Evolutionary conservation across 148 eudicot species (phyloP).

Genomic region (Persicaria maculosa): DNA sequence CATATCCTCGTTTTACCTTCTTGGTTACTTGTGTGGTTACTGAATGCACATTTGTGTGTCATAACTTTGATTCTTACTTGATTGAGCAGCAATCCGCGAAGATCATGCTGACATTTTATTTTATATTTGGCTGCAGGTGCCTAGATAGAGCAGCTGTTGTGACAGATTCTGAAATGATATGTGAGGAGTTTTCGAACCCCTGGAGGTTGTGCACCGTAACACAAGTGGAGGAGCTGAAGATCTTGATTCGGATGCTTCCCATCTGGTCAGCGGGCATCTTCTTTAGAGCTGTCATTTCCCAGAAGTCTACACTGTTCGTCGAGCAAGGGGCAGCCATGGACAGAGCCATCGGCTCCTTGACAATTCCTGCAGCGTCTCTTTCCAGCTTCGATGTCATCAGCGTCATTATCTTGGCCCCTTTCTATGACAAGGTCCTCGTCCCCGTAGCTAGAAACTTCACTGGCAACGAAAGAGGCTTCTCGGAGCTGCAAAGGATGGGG

Average conservation of each 20-base stretch:
- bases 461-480: constrained; percentile 40
- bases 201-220: constrained; percentile 61
- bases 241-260: constrained; percentile 44
- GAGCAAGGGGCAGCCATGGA: constrained; percentile 56
- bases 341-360: constrained; percentile 38
- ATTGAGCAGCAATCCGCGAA: too few species aligned
- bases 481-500: constrained; percentile 51
- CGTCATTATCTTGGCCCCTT: constrained; percentile 40
- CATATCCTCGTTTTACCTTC: too few species aligned
- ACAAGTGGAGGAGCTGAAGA: constrained; percentile 60
- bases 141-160: constrained; percentile 55
- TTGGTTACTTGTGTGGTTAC: too few species aligned
- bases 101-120: background rate
- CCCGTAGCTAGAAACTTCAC: constrained; percentile 31
- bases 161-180: constrained; percentile 20
- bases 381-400: constrained; percentile 38
- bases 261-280: constrained; percentile 45
- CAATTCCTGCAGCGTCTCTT: constrained; percentile 54
- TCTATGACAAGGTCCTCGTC: constrained; percentile 44
- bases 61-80: too few species aligned
- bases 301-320: constrained; percentile 47
- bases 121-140: constrained; percentile 25
- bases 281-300: constrained; percentile 35
- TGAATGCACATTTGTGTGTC: too few species aligned
- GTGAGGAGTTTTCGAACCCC: constrained; percentile 18